These are phyloP conservation scores for Stylosanthes scabra DNA, from an alignment of 331 rosid genomes.

Conservation along the genomic window DNA sequence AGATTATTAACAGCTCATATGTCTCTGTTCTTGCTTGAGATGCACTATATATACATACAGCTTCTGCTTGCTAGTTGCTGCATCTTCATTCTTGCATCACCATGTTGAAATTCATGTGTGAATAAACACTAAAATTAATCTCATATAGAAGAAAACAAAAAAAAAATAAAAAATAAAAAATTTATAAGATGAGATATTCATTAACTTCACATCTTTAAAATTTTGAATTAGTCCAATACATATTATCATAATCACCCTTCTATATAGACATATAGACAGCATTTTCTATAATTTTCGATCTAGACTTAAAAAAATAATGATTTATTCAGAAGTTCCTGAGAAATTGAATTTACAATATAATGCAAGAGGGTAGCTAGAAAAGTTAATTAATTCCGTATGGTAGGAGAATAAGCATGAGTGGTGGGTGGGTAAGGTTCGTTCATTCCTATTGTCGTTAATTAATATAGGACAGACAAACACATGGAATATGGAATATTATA, in stretches of 20 bases:
- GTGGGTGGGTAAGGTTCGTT: neutral
- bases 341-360: neutral
- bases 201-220: too few species aligned
- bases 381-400: neutral
- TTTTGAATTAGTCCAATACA: too few species aligned
- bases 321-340: neutral
- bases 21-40: neutral
- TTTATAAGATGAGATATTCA: too few species aligned
- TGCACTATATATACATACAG: neutral
- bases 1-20: too few species aligned
- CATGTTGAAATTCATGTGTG: too few species aligned
- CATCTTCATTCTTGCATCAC: too few species aligned
- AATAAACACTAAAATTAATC: too few species aligned
- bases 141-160: too few species aligned
- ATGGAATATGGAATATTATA: slow-evolving; percentile 60
- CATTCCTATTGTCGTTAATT: slow-evolving; percentile 3
- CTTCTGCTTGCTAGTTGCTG: neutral
- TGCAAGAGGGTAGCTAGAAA: neutral
- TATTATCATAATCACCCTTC: too few species aligned
- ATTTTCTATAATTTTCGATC: too few species aligned
- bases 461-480: slow-evolving; percentile 47
- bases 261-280: neutral
- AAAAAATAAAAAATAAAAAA: too few species aligned
- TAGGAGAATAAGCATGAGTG: neutral
- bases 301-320: neutral